Evolutionary conservation across 306 rosid genomes (phyloP).

Genomic region (Acmispon strigosus): DNA sequence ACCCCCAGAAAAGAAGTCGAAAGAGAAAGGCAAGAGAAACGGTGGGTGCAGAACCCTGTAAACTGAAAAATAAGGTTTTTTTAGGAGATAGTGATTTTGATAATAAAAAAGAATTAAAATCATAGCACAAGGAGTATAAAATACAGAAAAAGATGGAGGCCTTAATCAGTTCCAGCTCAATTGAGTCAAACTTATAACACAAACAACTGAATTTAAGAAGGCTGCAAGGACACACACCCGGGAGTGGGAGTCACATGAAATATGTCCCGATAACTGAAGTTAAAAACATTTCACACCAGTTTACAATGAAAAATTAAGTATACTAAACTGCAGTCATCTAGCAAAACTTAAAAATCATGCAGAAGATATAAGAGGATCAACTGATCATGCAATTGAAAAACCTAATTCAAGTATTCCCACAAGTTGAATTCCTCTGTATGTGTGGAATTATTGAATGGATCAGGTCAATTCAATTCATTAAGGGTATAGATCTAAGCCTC

Average conservation of each 20-base stretch:
- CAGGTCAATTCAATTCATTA: not conserved
- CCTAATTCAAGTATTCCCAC: constrained; percentile 3
- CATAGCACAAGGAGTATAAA: not conserved
- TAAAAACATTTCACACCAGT: not conserved
- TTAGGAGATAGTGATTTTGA: not conserved
- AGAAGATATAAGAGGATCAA: not conserved
- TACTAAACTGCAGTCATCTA: not conserved
- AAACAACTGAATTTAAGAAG: not conserved
- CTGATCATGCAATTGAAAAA: not conserved
- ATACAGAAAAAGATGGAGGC: not conserved
- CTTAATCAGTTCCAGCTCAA: not conserved
- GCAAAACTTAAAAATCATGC: not conserved
- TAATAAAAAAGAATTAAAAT: not conserved
- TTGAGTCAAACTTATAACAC: not conserved
- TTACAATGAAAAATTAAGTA: not conserved
- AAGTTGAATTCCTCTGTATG: not conserved
- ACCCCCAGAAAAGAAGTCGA: not conserved
- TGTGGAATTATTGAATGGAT: not conserved
- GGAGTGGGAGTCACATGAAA: not conserved
- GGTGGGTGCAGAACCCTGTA: not conserved
- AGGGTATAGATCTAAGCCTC: not conserved
- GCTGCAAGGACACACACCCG: not conserved
- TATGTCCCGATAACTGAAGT: not conserved
- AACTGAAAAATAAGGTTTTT: not conserved
- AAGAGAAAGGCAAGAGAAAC: not conserved